A percentile compares a stretch with the other conserved stretches of the same genome.
Conservation (phyloP, 2,329 filamentous ascomycete species). For the Blastomyces silverae region DNA sequence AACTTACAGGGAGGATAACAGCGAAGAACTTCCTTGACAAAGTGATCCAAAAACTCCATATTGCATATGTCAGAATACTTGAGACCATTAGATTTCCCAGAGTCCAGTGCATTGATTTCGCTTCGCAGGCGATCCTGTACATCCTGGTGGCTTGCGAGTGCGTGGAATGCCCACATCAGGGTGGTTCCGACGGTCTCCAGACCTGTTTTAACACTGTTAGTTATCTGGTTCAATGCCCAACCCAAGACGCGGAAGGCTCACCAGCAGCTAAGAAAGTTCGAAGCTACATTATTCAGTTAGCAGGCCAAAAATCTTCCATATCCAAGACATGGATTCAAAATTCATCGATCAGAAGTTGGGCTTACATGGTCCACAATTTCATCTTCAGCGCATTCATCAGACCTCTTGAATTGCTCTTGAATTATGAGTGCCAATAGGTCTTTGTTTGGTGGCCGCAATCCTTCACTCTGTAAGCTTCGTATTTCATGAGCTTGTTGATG, state of each 20-base stretch:
- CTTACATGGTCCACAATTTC: constrained; percentile 12
- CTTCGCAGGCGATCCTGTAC: constrained; percentile 6
- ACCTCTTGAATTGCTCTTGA: constrained; percentile 3
- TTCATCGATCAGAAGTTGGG: not conserved
- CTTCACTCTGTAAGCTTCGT: not conserved
- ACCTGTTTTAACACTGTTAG: not conserved
- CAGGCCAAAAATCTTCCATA: not conserved
- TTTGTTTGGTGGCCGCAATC: not conserved
- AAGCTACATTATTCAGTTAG: constrained; percentile 4
- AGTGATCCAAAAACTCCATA: constrained; percentile 11
- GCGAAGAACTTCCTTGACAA: constrained; percentile 14
- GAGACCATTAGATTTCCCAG: not conserved
- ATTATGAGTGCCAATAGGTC: constrained; percentile 13
- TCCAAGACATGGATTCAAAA: not conserved
- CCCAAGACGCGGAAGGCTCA: not conserved
- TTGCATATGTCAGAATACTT: constrained; percentile 7
- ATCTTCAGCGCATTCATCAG: constrained; percentile 6
- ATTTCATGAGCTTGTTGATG: constrained; percentile 2
- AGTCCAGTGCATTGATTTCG: not conserved
- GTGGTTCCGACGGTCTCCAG: constrained; percentile 11
- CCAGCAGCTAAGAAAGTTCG: constrained; percentile 13
- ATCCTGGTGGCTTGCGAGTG: constrained; percentile 10
- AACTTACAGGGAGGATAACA: constrained; percentile 11
- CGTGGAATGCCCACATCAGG: constrained; percentile 10
- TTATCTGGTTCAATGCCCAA: not conserved